Base-by-base conservation (phyloP, 306 rosid genomes). In the Sesbania bispinosa region DNA sequence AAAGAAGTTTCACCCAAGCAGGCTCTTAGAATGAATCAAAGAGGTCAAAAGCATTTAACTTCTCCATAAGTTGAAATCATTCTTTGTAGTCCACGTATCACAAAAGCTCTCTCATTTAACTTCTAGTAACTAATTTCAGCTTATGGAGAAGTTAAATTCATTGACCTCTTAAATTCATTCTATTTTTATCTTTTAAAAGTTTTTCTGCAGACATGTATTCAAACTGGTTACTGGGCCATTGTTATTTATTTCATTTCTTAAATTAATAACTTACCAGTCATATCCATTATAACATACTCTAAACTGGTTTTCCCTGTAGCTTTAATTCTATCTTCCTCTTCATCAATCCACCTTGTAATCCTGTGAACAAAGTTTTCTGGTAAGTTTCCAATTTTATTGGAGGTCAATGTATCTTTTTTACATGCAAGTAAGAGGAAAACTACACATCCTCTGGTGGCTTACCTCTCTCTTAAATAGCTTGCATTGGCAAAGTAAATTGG, bases 291-390 rank as follows among this genome's bases (percentile, higher is more conserved):
- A 36, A 94, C 85, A 84, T 82, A 87, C 63, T 91, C 88, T 74
- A 94, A 82, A 73, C 78, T 83, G 38, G 75, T 74, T 55, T 87
- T 85, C 10, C 83, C 91, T 8, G 86, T 1, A 42, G 84, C 76
- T 75, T 89, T 88, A 13, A 90, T 79, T 45, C 89, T 84, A 35
- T 90, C 98, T 82, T 94, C 95, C 80, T 94, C 98, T 13, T 94
- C 98, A 79, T 89, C 86, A 73, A 94, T 85, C 99, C 99, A 94
- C 81, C 97, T 89, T 82, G 82, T 47, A 80, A 94, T 87, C 86
- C 99, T 94, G 73, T 35, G 29, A 74, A 26, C 18, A 64, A 52
- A 54, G 53, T 13, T 48, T 50, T 60, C 53, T 24, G 11, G 18
- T 61, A 43, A 67, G 53, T 21, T n/a, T 65, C 50, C 7, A 48